Evolutionary conservation across 2,329 filamentous ascomycete genomes (phyloP).

Genomic region (Calonectria multiphialidica): DNA sequence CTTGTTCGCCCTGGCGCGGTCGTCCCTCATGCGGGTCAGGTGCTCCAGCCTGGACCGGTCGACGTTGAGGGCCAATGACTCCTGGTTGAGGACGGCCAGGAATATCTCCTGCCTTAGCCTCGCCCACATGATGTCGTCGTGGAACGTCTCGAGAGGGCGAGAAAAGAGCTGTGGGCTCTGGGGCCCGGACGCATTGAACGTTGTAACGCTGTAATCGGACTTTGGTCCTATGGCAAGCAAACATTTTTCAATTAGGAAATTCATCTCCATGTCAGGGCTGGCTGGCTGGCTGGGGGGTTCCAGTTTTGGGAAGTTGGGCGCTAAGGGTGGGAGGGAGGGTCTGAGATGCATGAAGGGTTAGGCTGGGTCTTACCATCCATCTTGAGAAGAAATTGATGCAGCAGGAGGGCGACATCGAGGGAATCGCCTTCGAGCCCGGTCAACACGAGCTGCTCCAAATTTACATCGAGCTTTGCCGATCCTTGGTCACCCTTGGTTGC

Average conservation of each 20-base stretch:
- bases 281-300: too few relatives aligned
- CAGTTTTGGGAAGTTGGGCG: neutral
- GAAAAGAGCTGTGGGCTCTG: neutral
- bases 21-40: conserved; percentile 25
- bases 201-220: conserved; percentile 7
- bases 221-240: neutral
- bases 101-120: conserved; percentile 37
- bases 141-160: conserved; percentile 11
- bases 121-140: conserved; percentile 26
- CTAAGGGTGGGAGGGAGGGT: neutral
- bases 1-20: conserved; percentile 33
- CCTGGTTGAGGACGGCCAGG: conserved; percentile 34
- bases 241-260: neutral
- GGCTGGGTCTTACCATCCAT: conserved; percentile 20
- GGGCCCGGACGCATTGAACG: neutral
- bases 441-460: conserved; percentile 18
- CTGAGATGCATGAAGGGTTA: neutral
- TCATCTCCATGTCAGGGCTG: neutral
- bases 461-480: conserved; percentile 12
- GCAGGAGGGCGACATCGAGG: conserved; percentile 15
- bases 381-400: conserved; percentile 23
- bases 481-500: conserved; percentile 10
- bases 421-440: conserved; percentile 20
- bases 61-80: conserved; percentile 17
- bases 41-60: conserved; percentile 1